Evolutionary conservation across 441 rosid genomes (phyloP).

Genomic region (Isatis lusitanica): DNA sequence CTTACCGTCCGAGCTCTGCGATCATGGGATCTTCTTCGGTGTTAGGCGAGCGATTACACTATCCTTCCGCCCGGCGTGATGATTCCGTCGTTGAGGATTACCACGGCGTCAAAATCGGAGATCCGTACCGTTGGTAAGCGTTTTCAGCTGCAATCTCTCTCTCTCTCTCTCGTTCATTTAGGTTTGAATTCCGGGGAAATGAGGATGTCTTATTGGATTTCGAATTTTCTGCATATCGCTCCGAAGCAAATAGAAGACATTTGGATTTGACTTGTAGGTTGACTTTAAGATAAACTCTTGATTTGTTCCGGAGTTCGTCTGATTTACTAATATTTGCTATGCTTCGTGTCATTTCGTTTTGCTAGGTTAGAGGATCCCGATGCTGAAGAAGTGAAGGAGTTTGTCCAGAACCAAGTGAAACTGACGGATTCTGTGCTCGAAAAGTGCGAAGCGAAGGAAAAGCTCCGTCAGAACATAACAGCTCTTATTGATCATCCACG

Average conservation of each 20-base stretch:
- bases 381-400: slow-evolving; percentile 73
- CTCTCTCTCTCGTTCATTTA: not conserved
- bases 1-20: slow-evolving; percentile 17
- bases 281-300: not conserved
- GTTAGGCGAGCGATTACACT: slow-evolving; percentile 41
- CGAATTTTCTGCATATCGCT: not conserved
- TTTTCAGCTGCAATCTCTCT: not conserved
- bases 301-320: not conserved
- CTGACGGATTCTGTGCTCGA: slow-evolving; percentile 69
- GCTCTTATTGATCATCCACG: slow-evolving; percentile 78
- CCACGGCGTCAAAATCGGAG: slow-evolving; percentile 72
- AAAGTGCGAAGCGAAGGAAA: slow-evolving; percentile 59
- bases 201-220: not conserved
- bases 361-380: slow-evolving; percentile 94
- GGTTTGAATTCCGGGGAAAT: not conserved
- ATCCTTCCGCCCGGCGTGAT: slow-evolving; percentile 69
- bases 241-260: not conserved
- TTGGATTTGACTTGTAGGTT: slow-evolving; percentile 24
- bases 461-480: slow-evolving; percentile 64
- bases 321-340: too few species aligned
- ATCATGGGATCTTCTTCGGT: slow-evolving; percentile 69
- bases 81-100: slow-evolving; percentile 78
- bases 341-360: not conserved
- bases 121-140: slow-evolving; percentile 86
- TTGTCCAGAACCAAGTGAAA: slow-evolving; percentile 68